Percentiles rank a stretch among this genome's conserved stretches.
These are phyloP conservation scores for Starmera dryadoides DNA, from an alignment of 805 yeast genomes.

Conservation along the genomic window DNA sequence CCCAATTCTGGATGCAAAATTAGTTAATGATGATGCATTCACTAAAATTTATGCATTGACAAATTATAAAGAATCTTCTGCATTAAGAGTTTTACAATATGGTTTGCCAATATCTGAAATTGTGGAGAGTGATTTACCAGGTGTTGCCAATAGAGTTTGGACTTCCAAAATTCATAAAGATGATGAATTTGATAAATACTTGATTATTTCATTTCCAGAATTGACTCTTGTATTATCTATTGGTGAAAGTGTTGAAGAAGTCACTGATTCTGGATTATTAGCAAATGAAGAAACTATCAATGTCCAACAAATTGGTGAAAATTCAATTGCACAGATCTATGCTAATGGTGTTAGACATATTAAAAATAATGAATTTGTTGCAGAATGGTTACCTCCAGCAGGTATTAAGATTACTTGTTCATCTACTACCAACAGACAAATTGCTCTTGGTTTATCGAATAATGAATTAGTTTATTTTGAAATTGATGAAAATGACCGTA, in stretches of 20 bases:
- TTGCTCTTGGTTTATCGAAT: slow-evolving; percentile 65
- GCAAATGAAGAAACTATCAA: slow-evolving; percentile 53
- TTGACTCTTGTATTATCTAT: slow-evolving; percentile 68
- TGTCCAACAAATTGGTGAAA: slow-evolving; percentile 58
- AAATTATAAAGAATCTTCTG: slow-evolving; percentile 37
- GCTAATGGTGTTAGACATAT: slow-evolving; percentile 62
- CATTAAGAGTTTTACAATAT: slow-evolving; percentile 40
- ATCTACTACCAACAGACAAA: slow-evolving; percentile 57
- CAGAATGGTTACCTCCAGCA: slow-evolving; percentile 78
- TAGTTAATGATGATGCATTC: slow-evolving; percentile 23
- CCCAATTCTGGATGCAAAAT: slow-evolving; percentile 42
- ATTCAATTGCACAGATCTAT: slow-evolving; percentile 67
- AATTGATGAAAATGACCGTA: slow-evolving; percentile 51
- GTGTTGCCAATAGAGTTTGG: slow-evolving; percentile 53
- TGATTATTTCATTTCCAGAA: slow-evolving; percentile 58
- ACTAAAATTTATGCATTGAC: slow-evolving; percentile 35
- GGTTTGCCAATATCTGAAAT: slow-evolving; percentile 57
- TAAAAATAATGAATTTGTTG: slow-evolving; percentile 13
- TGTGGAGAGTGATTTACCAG: slow-evolving; percentile 73
- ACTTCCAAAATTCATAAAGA: slow-evolving; percentile 42
- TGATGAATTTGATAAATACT: slow-evolving; percentile 50
- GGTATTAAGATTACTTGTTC: slow-evolving; percentile 60
- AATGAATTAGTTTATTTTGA: slow-evolving; percentile 81
- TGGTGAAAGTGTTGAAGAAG: slow-evolving; percentile 77
- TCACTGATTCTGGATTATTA: slow-evolving; percentile 56